Base-by-base conservation (phyloP, 768 basidiomycete species). In the Collybiopsis confluens region DNA sequence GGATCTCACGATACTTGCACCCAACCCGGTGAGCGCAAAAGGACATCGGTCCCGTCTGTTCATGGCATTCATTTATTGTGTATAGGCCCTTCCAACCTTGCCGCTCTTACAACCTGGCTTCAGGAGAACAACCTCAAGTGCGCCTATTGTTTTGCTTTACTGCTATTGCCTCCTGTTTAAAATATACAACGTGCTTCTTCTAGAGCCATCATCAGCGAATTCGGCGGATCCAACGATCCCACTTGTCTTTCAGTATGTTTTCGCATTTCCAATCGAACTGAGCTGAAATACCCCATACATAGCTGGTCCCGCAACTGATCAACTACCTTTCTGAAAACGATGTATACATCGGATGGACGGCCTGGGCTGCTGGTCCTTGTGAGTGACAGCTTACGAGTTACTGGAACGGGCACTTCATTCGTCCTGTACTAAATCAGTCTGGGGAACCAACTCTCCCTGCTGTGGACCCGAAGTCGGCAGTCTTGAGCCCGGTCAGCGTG, bases 341-440 rank as follows among this genome's bases (percentile, higher is more conserved):
- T 38, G 76, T 66, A 28, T 77, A 75, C 59, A 76, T 77, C 43
- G 76, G 76, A 13, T 77, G 75, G 76, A 52, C 72, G 2, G 70
- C 74, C 41, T 77, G 76, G 76, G 76, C 76, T 56, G 76, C 76
- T 27, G 76, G 76, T 37, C 76, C 76, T 18, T 53, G 73, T 75
- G 58, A 24, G 70, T 68, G 41, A 18, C 11, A 26, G 37, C n/a
- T 23, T 28, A 16, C 33, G 26, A 24, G 28, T 33, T 23, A 15
- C 45, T 2, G n/a, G 37, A 26, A 21, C 26, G 18, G 2, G 10
- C 1, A n/a, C 48, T 23, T 21, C 20, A 45, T 10, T 36, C 18
- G 28, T 21, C 24, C 20, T 27, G 1, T 13, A n/a, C 26, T 11
- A n/a, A n/a, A n/a, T n/a, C 56, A 75, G 73, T 77, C 28, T 77